Conservation (phyloP, 352 stramenopile species). For the Phytophthora meadii region DNA sequence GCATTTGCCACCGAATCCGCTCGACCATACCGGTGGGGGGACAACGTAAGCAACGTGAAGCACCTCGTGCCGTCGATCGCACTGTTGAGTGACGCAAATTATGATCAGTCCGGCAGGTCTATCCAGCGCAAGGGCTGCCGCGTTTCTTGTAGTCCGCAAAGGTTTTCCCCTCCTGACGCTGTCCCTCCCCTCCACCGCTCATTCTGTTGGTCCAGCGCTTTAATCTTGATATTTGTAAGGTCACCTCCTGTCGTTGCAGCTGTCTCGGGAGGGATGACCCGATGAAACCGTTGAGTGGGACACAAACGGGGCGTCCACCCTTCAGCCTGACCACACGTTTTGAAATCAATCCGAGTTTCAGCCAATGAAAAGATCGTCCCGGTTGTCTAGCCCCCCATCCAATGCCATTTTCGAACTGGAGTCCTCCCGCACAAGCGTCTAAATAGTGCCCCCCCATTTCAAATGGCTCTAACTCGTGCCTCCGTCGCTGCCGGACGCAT, state of each 20-base stretch:
- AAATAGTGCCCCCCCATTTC: background rate
- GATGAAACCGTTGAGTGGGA: conserved; percentile 22
- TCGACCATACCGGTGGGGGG: conserved; percentile 1
- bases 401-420: conserved; percentile 51
- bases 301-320: conserved; percentile 21
- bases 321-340: conserved; percentile 19
- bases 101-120: conserved; percentile 26
- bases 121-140: conserved; percentile 4
- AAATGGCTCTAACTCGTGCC: conserved; percentile 74
- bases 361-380: background rate
- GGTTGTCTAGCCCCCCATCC: conserved; percentile 6
- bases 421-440: conserved; percentile 27
- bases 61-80: conserved; percentile 9
- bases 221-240: conserved; percentile 8
- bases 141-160: conserved; percentile 31
- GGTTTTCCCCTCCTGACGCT: conserved; percentile 32
- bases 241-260: background rate
- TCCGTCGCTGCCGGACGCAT: conserved; percentile 72
- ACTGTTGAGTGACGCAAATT: conserved; percentile 20
- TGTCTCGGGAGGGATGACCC: conserved; percentile 29
- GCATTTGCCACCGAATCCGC: conserved; percentile 17
- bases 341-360: background rate
- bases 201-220: conserved; percentile 31
- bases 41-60: conserved; percentile 17
- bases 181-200: conserved; percentile 8